Conservation (phyloP, 2,329 filamentous ascomycete species). For the Thelonectria olida region DNA sequence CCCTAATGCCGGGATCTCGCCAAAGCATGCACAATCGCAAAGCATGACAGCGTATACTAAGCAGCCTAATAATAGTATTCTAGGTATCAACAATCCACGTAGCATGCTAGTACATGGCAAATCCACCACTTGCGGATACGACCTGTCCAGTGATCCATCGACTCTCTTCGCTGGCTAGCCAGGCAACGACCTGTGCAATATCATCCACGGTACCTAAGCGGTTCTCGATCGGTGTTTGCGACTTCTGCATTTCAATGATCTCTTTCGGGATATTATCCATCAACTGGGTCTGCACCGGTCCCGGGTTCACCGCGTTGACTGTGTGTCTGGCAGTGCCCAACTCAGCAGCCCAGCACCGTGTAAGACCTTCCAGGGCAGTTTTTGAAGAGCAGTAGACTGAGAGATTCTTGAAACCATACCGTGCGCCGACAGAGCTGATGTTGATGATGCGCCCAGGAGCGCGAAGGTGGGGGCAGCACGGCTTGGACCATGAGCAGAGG, state of each 20-base stretch:
- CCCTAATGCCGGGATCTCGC: too few species aligned
- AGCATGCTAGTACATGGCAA: conserved; percentile 2
- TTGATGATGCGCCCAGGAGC: conserved; percentile 40
- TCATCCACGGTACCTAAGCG: conserved; percentile 62
- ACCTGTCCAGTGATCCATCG: conserved; percentile 64
- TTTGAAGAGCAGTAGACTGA: background rate
- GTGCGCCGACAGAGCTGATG: conserved; percentile 37
- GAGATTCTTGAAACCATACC: conserved; percentile 27
- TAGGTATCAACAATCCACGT: too few species aligned
- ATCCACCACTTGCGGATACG: conserved; percentile 60
- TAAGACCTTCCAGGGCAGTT: conserved; percentile 48
- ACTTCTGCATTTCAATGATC: conserved; percentile 26
- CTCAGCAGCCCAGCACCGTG: conserved; percentile 67
- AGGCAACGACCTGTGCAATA: conserved; percentile 64
- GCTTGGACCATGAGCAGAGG: conserved; percentile 40
- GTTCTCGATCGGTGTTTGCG: conserved; percentile 58
- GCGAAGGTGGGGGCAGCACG: conserved; percentile 34
- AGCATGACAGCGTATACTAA: too few species aligned
- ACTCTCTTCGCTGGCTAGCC: conserved; percentile 59
- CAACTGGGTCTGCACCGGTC: conserved; percentile 67
- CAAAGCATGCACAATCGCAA: too few species aligned
- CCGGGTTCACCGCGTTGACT: conserved; percentile 68
- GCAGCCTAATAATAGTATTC: too few species aligned
- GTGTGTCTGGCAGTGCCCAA: conserved; percentile 58
- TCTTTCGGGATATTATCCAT: conserved; percentile 50